Base-by-base conservation (phyloP, 2,329 filamentous ascomycete species). In the Blastomyces silverae region DNA sequence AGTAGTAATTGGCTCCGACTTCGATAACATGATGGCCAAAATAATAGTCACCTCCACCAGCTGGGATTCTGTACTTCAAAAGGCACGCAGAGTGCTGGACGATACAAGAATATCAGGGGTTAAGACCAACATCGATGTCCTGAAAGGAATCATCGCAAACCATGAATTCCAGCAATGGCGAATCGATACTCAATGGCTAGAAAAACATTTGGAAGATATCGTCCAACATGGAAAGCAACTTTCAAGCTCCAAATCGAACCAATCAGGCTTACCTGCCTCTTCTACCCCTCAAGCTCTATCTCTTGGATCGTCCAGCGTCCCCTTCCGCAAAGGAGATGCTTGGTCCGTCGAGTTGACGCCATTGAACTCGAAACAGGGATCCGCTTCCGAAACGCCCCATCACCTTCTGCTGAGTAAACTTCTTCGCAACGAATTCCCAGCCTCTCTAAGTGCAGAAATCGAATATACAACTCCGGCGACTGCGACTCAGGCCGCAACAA, bases 21-120 rank as follows among this genome's bases (percentile, higher is more conserved):
- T 85, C 67, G 84, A 87, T 71, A 84, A 82, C 63, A 76, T 87
- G 1, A 72, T 87, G 3, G 84, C 83, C 5, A 87, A 87, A 67
- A 76, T 87, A 64, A 83, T 87, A 46, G 74, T 87, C 60, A 85
- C 82, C 0, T 83, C 82, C 0, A 72, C 78, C 0, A 80, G 75
- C 8, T 87, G 84, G 83, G 69, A 77, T n/a, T 79, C 78, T 15
- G 78, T 77, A 0, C 78, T 87, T 1, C 70, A 72, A 1, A 88
- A 87, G 71, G 82, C 84, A 0, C 77, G 77, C 61, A 75, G 84
- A 44, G 84, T 84, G 0, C 73, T 88, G 0, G 75, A 80, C 20
- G 85, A 87, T 66, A 83, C 83, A 0, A 74, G 71, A 2, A 79
- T 88, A n/a, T 72, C 70, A 0, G 86, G 85, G 1, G 77, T 88